These are phyloP conservation scores for Ustilago hordei DNA, from an alignment of 1,284 basidiomycete species.

Conservation along the genomic window DNA sequence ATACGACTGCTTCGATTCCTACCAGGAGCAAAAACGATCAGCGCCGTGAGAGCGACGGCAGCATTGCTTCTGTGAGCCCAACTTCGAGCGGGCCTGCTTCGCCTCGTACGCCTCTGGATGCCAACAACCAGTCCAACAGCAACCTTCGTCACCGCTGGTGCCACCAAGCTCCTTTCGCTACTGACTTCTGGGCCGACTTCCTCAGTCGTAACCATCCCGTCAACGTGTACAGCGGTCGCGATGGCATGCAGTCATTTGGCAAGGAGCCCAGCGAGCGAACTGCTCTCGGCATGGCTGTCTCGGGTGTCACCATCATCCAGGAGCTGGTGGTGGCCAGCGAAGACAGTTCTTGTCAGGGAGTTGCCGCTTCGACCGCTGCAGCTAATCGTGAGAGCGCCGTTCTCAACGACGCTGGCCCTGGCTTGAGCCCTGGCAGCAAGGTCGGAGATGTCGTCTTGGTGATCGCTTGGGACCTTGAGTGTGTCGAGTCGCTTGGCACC, in stretches of 20 bases:
- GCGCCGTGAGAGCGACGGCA: conserved; percentile 41
- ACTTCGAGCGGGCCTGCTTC: conserved; percentile 44
- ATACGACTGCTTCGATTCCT: conserved; percentile 24
- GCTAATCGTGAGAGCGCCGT: conserved; percentile 23
- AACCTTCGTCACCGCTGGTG: conserved; percentile 59
- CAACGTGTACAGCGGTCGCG: conserved; percentile 56
- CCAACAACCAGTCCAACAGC: conserved; percentile 34
- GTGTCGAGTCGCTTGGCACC: conserved; percentile 61
- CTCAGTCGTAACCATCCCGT: conserved; percentile 67
- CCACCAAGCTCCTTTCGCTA: conserved; percentile 68
- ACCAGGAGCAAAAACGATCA: conserved; percentile 33
- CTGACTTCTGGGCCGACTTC: conserved; percentile 69
- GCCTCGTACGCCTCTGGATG: conserved; percentile 47
- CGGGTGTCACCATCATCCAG: conserved; percentile 69
- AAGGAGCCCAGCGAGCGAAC: conserved; percentile 68
- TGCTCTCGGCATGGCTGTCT: conserved; percentile 66
- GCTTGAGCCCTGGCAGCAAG: conserved; percentile 65
- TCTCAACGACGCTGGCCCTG: conserved; percentile 29
- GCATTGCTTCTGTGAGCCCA: conserved; percentile 42
- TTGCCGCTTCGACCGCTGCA: conserved; percentile 1
- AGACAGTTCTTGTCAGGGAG: conserved; percentile 17
- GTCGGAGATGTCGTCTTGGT: conserved; percentile 70
- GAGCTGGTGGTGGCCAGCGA: conserved; percentile 69
- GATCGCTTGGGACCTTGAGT: conserved; percentile 70
- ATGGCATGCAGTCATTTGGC: conserved; percentile 61